Percentiles rank a stretch among this genome's conserved stretches.
These are phyloP conservation scores for Capsicum chinense DNA, from an alignment of 257 asterid genomes.

Conservation along the genomic window DNA sequence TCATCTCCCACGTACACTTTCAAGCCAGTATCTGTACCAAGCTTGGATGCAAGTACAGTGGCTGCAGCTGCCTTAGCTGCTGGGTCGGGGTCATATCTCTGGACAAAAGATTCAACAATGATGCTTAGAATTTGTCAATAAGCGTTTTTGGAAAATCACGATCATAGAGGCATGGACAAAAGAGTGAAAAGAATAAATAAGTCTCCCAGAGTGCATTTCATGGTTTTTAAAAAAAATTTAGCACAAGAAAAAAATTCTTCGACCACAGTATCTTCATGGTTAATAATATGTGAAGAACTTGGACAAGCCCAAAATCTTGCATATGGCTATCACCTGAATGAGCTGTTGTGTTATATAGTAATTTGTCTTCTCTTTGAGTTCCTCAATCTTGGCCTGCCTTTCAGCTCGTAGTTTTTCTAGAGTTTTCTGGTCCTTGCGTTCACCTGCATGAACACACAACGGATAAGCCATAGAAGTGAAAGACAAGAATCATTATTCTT, in stretches of 20 bases:
- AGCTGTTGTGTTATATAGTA: slow-evolving; percentile 86
- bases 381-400: slow-evolving; percentile 86
- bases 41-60: slow-evolving; percentile 72
- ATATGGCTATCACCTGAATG: slow-evolving; percentile 66
- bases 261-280: not conserved
- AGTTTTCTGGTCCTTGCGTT: slow-evolving; percentile 72
- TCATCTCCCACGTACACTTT: slow-evolving; percentile 64
- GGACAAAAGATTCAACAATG: slow-evolving; percentile 42
- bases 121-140: not conserved
- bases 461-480: not conserved
- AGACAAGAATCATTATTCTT: slow-evolving; percentile 12
- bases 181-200: not conserved
- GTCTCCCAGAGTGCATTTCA: not conserved
- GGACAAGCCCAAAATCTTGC: slow-evolving; percentile 3
- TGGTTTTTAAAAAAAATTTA: not conserved
- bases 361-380: slow-evolving; percentile 89
- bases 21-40: slow-evolving; percentile 78
- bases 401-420: slow-evolving; percentile 80
- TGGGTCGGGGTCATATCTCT: slow-evolving; percentile 89
- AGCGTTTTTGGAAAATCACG: not conserved
- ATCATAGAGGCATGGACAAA: not conserved
- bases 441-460: slow-evolving; percentile 52
- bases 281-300: slow-evolving; percentile 19
- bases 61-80: slow-evolving; percentile 94
- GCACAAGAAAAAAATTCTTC: not conserved